Evolutionary conservation across 768 basidiomycete species (phyloP), one percentile per base, ranked within the genome.

Genomic region (Glaciozyma martinii): DNA sequence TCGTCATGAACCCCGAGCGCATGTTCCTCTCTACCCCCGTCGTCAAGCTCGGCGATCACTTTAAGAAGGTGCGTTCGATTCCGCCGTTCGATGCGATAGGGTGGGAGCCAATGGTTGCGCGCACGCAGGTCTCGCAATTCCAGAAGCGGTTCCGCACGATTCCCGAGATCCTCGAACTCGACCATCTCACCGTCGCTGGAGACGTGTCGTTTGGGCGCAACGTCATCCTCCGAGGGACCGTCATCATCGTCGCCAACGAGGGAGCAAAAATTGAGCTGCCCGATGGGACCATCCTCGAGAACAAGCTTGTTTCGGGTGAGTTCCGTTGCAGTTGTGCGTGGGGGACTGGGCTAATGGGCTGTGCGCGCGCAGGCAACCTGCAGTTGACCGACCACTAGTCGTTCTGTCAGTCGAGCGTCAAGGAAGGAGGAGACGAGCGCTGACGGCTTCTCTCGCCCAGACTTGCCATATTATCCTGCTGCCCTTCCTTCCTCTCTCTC

Each of bases 71-170:
- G 61, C 55, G 76, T n/a, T 54, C 50, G 13, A 37, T 54, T n/a
- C n/a, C 43, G 25, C 6, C 55, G 12, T 23, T 9, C 16, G 25
- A 1, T 33, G 29, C 29, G 7, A n/a, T n/a, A n/a, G 1, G 9
- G n/a, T 15, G 10, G 12, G 30, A 29, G 44, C n/a, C 37, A 3
- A 19, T 25, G 16, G 10, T 12, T 18, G 3, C 21, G 19, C 21
- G n/a, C 46, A n/a, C 59, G 30, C 65, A 86, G 86, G 87, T 89
- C 65, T 83, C 84, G 71, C 82, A 90, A 76, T 94, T 94, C 82
- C 88, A 92, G 80, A 89, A 89, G 77, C 85, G 91, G 56, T 94
- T 97, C 84, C 89, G 90, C 82, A 88, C 86, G 77, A 92, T 94
- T 72, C 92, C 92, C n/a, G 84, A 84, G 74, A 88, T 95, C 70